phyloP scores from a whole-genome alignment of 495 filamentous ascomycete genomes.

The Hamigera avellanea region DNA sequence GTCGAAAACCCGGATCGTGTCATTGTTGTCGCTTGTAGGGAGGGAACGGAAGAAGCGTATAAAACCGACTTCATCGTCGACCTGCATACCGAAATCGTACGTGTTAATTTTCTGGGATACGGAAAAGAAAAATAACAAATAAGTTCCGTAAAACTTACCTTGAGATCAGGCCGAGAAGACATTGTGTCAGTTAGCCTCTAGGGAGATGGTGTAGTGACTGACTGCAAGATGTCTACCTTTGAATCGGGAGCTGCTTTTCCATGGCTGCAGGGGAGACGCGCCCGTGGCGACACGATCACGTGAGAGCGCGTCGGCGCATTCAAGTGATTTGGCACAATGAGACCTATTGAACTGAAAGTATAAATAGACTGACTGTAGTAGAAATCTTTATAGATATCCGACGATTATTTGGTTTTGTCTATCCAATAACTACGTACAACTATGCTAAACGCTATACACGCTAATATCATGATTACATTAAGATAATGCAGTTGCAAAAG shows the following conservation, averaged over 20 bases:
- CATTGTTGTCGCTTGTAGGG: slow-evolving; percentile 50
- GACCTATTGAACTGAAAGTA: neutral
- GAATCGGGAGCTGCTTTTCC: neutral
- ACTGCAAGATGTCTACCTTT: slow-evolving; percentile 6
- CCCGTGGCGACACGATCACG: slow-evolving; percentile 22
- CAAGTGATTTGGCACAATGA: too few species aligned
- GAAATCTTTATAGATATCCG: too few species aligned
- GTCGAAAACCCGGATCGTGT: slow-evolving; percentile 74
- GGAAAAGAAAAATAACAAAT: too few species aligned
- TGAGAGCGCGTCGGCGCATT: slow-evolving; percentile 23
- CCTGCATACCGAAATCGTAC: slow-evolving; percentile 33
- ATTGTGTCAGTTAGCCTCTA: slow-evolving; percentile 36
- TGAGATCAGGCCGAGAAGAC: slow-evolving; percentile 86
- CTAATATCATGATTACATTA: neutral
- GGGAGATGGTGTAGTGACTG: slow-evolving; percentile 5
- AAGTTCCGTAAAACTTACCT: slow-evolving; percentile 36
- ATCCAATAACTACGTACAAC: too few species aligned
- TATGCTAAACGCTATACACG: too few species aligned
- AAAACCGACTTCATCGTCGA: slow-evolving; percentile 93
- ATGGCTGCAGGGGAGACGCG: slow-evolving; percentile 13
- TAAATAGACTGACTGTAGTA: too few species aligned
- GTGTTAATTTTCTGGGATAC: too few species aligned
- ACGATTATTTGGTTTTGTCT: too few species aligned
- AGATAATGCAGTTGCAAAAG: too few species aligned
- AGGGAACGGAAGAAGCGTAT: slow-evolving; percentile 87